Evolutionary conservation across 2,329 filamentous ascomycete genomes (phyloP), one percentile per base, ranked within the genome.

Genomic region (Arthroderma sp.): DNA sequence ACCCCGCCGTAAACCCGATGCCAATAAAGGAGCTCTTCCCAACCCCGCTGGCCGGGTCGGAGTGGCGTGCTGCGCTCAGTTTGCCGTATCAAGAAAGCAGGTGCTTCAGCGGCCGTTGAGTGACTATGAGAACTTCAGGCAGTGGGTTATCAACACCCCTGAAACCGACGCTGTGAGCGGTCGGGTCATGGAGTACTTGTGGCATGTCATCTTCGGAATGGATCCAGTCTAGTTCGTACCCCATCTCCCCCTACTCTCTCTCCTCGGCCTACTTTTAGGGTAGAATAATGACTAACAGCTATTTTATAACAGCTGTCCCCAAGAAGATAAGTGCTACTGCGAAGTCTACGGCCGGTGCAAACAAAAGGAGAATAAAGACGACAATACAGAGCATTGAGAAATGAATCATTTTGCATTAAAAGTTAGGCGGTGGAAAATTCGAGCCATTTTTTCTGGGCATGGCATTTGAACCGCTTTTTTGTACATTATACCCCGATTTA

Each of bases 21-120:
- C 63, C 1, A 57, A 53, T 0, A 52, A 15, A 5, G n/a, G 11
- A 8, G 28, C 22, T 2, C 30, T 9, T 6, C 28, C 28, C 1
- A 22, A 9, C 1, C 15, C 34, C 1, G 71, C 72, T 0, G 55
- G 63, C 1, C 51, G 64, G 5, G 64, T 77, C 3, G 72, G 67
- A 5, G 69, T 69, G 4, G 65, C 72, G 15, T 78, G 75, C 55
- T 79, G 75, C 57, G 72, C 74, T 10, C 76, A 80, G 59, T 80
- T 80, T 50, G 77, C 71, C 0, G 70, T 78, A 9, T 71, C 72
- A 3, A 61, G 66, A n/a, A 67, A 71, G 4, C 65, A 64, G n/a
- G 64, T 79, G 22, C 62, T 52, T 4, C 56, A 60, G 33, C 59
- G 72, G 31, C 62, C 71, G 7, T 55, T 58, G 43, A 61, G 61